Evolutionary conservation across 495 filamentous ascomycete species (phyloP).

Genomic region (Hyaloscypha hepaticicola): DNA sequence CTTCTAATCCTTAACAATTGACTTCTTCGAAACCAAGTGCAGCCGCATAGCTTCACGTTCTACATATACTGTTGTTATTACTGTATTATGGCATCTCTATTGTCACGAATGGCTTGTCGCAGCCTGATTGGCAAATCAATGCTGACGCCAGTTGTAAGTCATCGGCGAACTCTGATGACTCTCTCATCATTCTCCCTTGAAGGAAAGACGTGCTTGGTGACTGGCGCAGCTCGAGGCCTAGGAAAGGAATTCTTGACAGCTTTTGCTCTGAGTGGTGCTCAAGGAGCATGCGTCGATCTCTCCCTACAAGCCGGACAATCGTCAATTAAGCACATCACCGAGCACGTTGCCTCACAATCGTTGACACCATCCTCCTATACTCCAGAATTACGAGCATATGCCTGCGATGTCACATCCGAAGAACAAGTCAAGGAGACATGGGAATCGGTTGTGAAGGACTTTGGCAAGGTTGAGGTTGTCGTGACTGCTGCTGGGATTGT

Average conservation of each 20-base stretch:
- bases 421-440: slow-evolving; percentile 30
- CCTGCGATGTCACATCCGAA: slow-evolving; percentile 32
- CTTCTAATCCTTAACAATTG: neutral
- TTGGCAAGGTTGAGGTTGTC: slow-evolving; percentile 33
- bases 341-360: slow-evolving; percentile 15
- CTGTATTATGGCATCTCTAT: neutral
- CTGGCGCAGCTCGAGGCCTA: slow-evolving; percentile 32
- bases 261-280: slow-evolving; percentile 32
- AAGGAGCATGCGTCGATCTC: slow-evolving; percentile 31
- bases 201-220: slow-evolving; percentile 35
- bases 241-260: slow-evolving; percentile 35
- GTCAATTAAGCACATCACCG: slow-evolving; percentile 25
- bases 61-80: neutral
- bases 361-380: slow-evolving; percentile 4
- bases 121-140: neutral
- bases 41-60: neutral
- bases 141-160: neutral
- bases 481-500: slow-evolving; percentile 34
- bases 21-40: neutral
- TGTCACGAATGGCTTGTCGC: neutral
- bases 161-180: slow-evolving; percentile 21
- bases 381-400: slow-evolving; percentile 29
- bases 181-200: slow-evolving; percentile 33
- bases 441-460: slow-evolving; percentile 27
- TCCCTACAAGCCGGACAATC: slow-evolving; percentile 22